phyloP scores from a whole-genome alignment of 225 moss, liverwort and hornwort genomes.

The Physcomitrellopsis africana region DNA sequence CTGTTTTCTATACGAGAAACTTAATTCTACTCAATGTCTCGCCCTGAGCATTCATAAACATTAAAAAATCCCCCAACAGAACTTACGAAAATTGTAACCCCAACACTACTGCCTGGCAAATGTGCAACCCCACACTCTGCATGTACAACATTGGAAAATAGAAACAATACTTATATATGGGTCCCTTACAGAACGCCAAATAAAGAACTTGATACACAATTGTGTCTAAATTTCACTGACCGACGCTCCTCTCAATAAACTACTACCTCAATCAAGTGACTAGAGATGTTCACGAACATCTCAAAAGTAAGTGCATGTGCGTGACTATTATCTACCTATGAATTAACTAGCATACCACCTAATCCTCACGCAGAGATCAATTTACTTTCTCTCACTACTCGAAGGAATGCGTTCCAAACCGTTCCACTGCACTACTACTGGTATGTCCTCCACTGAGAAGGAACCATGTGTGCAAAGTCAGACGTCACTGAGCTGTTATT shows the following conservation, averaged over 20 bases:
- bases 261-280: constrained; percentile 46
- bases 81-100: too few species aligned
- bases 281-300: constrained; percentile 44
- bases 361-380: constrained; percentile 4
- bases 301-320: constrained; percentile 37
- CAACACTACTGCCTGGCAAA: too few species aligned
- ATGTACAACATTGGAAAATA: too few species aligned
- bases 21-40: too few species aligned
- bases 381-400: constrained; percentile 17
- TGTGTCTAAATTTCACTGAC: constrained; percentile 25
- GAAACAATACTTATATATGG: too few species aligned
- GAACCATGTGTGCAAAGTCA: constrained; percentile 18
- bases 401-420: constrained; percentile 20
- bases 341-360: constrained; percentile 22
- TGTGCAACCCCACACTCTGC: too few species aligned
- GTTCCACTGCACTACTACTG: constrained; percentile 30
- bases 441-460: constrained; percentile 49
- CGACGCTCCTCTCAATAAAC: constrained; percentile 31
- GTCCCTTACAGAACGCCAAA: constrained; percentile 20
- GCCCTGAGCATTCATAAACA: too few species aligned
- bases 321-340: constrained; percentile 17
- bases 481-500: constrained; percentile 29
- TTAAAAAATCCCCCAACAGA: too few species aligned
- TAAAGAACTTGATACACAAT: constrained; percentile 26
- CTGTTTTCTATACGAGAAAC: too few species aligned